Conservation (phyloP, 768 basidiomycete species). For the Sporobolomyces pararoseus region DNA sequence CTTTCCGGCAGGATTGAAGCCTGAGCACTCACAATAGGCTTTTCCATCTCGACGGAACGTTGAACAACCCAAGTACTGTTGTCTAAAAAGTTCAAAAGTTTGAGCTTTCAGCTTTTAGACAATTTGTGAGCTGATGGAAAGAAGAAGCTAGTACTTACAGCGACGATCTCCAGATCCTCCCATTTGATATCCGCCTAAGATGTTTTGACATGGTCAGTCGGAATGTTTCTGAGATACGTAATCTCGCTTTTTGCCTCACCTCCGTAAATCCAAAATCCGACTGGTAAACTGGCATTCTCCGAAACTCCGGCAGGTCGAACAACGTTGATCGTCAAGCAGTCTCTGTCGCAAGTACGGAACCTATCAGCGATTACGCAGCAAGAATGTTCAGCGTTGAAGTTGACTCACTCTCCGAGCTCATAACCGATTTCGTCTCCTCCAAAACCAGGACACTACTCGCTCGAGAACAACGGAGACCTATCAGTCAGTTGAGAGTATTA, state of each 20-base stretch:
- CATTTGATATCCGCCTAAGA: constrained; percentile 15
- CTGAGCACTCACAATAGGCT: constrained; percentile 29
- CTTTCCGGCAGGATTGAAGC: background rate
- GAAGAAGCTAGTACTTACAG: constrained; percentile 3
- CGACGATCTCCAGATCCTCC: constrained; percentile 32
- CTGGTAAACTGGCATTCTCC: constrained; percentile 22
- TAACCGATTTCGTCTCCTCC: constrained; percentile 21
- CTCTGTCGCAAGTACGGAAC: background rate
- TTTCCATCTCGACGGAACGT: constrained; percentile 39
- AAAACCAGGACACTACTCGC: constrained; percentile 24
- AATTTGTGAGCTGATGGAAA: no score
- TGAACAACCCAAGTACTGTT: constrained; percentile 35
- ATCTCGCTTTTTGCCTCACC: constrained; percentile 20
- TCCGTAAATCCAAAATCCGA: constrained; percentile 47
- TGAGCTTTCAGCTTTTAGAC: no score
- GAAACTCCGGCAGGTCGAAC: constrained; percentile 32
- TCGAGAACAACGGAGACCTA: no score
- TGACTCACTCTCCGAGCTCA: constrained; percentile 15
- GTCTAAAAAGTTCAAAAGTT: no score
- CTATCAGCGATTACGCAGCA: no score
- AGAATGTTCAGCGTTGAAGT: background rate
- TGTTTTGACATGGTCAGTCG: no score
- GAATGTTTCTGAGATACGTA: no score
- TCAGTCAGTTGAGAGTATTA: no score
- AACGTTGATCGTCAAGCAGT: constrained; percentile 26